These are phyloP conservation scores for Rhododendron vialii DNA, from an alignment of 148 eudicot genomes.

Conservation along the genomic window DNA sequence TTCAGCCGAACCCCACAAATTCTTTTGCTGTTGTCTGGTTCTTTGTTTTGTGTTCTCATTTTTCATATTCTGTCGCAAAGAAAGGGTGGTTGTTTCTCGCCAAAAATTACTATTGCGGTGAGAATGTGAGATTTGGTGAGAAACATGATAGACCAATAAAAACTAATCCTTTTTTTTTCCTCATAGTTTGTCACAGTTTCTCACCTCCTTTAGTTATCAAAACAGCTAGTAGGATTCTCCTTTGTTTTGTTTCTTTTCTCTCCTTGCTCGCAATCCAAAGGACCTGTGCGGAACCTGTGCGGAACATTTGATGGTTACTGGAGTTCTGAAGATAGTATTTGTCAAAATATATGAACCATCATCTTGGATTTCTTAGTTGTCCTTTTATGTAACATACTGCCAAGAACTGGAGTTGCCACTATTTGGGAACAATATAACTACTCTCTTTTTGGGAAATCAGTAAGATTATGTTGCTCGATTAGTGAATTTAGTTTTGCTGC, in stretches of 20 bases:
- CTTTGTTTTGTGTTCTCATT: neutral
- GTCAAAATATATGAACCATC: neutral
- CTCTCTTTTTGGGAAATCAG: neutral
- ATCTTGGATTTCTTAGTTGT: neutral
- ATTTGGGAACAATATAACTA: neutral
- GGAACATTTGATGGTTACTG: neutral
- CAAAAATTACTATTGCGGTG: neutral
- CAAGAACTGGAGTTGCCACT: conserved; percentile 1
- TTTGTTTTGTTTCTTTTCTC: neutral
- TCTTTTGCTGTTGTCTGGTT: neutral
- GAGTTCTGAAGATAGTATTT: neutral
- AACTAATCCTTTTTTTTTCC: neutral
- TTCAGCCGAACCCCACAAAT: neutral
- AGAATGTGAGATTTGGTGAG: neutral
- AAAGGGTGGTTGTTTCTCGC: neutral
- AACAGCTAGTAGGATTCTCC: neutral
- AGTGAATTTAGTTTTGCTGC: neutral
- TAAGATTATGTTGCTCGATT: neutral
- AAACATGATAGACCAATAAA: neutral
- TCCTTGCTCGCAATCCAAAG: neutral
- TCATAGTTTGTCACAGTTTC: neutral
- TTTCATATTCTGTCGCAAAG: neutral
- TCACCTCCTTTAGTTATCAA: neutral
- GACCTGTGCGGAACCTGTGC: neutral
- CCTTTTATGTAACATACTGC: neutral